These are phyloP conservation scores for Periconia sp. DNA, from an alignment of 2,329 filamentous ascomycete genomes.

Conservation along the genomic window DNA sequence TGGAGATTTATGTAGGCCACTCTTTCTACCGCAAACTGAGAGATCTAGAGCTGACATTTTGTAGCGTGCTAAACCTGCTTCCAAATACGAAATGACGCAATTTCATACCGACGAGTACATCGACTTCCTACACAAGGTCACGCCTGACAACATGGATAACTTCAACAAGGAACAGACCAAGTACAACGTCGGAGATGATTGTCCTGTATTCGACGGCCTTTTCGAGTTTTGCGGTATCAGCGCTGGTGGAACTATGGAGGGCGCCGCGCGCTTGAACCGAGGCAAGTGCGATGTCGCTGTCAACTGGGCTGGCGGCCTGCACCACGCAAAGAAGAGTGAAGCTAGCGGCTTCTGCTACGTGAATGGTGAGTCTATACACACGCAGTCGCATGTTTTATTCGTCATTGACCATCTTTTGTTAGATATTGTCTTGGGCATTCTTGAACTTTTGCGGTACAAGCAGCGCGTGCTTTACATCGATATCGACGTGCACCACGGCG, in stretches of 20 bases:
- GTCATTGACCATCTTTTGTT: constrained; percentile 29
- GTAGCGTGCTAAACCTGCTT: constrained; percentile 52
- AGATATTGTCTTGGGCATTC: constrained; percentile 91
- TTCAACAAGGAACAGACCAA: constrained; percentile 88
- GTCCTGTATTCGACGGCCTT: constrained; percentile 68
- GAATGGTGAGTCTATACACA: constrained; percentile 54
- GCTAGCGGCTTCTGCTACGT: constrained; percentile 98
- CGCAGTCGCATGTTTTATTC: not conserved
- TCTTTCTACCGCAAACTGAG: not conserved
- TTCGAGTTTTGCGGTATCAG: constrained; percentile 73
- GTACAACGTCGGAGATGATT: constrained; percentile 66
- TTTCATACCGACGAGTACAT: constrained; percentile 75
- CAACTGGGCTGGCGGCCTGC: constrained; percentile 85
- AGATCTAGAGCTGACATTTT: constrained; percentile 11
- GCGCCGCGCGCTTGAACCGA: constrained; percentile 66
- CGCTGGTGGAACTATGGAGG: constrained; percentile 70
- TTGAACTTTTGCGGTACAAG: constrained; percentile 82
- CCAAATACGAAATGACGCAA: constrained; percentile 71
- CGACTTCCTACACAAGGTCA: constrained; percentile 79
- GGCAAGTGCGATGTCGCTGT: constrained; percentile 68
- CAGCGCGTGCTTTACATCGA: constrained; percentile 92
- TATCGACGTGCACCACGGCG: constrained; percentile 89
- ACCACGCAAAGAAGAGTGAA: constrained; percentile 93
- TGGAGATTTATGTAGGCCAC: constrained; percentile 66
- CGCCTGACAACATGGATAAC: constrained; percentile 96